Percentiles rank a stretch among this genome's conserved stretches.
phyloP scores from a whole-genome alignment of 257 asterid species.

The Solanum bulbocastanum region DNA sequence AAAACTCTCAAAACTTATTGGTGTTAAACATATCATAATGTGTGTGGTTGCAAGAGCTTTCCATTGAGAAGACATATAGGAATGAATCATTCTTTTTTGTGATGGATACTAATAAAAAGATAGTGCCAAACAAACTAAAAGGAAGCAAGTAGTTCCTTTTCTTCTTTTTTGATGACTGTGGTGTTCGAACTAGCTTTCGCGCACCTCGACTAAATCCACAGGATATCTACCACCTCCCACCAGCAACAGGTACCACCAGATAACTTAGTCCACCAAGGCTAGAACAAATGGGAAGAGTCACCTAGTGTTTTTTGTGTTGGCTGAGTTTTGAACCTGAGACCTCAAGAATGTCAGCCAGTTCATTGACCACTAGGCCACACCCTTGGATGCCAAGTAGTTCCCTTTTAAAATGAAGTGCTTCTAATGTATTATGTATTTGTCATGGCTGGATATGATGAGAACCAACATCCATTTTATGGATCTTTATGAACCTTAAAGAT shows the following conservation, averaged over 20 bases:
- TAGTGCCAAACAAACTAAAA: not conserved
- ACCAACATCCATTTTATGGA: not conserved
- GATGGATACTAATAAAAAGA: not conserved
- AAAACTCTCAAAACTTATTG: not conserved
- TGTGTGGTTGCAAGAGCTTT: not conserved
- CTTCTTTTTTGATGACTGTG: not conserved
- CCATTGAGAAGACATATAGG: not conserved
- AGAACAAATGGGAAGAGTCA: not conserved
- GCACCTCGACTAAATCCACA: not conserved
- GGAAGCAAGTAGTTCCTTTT: not conserved
- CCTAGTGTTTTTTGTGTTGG: not conserved
- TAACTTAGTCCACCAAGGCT: not conserved
- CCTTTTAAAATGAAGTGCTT: not conserved
- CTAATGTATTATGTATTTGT: not conserved
- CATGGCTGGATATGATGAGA: not conserved
- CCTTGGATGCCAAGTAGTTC: not conserved
- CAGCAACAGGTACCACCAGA: not conserved
- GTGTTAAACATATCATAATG: not conserved
- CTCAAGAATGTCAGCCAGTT: too few relatives aligned
- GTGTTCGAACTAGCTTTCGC: not conserved
- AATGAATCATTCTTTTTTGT: not conserved
- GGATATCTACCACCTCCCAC: not conserved
- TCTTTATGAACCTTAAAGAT: not conserved
- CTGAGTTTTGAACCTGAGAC: too few relatives aligned
- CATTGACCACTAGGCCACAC: not conserved